Evolutionary conservation across 1,139 yeast genomes (phyloP), one percentile per base, ranked within the genome.

Genomic region (Ogataea hybrid): DNA sequence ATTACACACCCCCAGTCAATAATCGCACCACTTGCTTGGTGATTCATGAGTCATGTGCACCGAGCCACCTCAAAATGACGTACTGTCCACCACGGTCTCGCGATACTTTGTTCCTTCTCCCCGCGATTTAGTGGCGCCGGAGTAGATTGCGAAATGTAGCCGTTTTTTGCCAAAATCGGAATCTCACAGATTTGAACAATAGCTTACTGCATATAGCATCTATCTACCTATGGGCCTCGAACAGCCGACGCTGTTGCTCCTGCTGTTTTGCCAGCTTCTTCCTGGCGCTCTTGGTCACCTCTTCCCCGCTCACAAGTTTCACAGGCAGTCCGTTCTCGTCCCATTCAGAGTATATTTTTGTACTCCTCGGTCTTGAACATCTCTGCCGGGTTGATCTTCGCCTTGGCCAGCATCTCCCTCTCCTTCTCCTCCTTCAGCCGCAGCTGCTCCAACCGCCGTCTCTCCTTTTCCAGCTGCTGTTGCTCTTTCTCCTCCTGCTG

Each of bases 241-340:
- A 79, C 32, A 90, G 73, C 68, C 89, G 89, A 59, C 80, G 81
- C 63, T 92, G 99, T 43, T 75, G 82, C 44, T 82, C 87, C 63
- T 77, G 79, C 58, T 76, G 84, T 67, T 92, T 92, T 47, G 70
- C 65, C 52, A 90, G 70, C 67, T 90, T 90, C 75, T 92, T 92
- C 48, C 71, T 71, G 70, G 82, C 79, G 61, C 96, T 85, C 69
- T 92, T 92, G 39, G 95, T 76, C n/a, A 90, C 73, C 44, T 89
- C 95, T 55, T 82, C 88, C 8, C 97, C 98, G 12, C 77, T 79
- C 32, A 67, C 72, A 50, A 83, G 89, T 59, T 80, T 81, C 1
- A 80, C 71, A 12, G 99, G 99, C 18, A 92, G 47, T 1, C 99
- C 99, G 28, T 72, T 66, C 23, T 75, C 90, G 58, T 92, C 97